These are phyloP conservation scores for Paecilomyces dactylethromorphus DNA, from an alignment of 2,329 filamentous ascomycete genomes.

Conservation along the genomic window DNA sequence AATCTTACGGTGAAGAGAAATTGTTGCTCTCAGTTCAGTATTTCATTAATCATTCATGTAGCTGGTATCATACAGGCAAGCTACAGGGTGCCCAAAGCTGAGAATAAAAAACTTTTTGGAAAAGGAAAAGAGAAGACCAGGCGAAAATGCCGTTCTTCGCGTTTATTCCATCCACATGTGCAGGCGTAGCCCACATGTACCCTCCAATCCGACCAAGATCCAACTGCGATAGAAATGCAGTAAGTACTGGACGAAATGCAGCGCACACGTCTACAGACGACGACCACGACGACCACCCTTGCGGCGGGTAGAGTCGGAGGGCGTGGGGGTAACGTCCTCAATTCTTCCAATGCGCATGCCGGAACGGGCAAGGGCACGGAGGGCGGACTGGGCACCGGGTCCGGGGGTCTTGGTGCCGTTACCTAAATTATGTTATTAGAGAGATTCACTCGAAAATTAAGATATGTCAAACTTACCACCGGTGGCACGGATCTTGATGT, in stretches of 20 bases:
- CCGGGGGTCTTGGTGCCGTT: constrained; percentile 99
- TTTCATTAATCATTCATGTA: constrained; percentile 5
- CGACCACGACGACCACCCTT: constrained; percentile 99
- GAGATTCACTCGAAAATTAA: neutral
- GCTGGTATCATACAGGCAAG: constrained; percentile 6
- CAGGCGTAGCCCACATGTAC: constrained; percentile 25
- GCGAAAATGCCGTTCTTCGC: constrained; percentile 47
- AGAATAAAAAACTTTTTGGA: constrained; percentile 22
- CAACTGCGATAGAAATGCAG: constrained; percentile 14
- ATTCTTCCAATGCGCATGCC: constrained; percentile 99
- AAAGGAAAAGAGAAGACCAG: constrained; percentile 44
- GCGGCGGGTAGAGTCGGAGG: constrained; percentile 97
- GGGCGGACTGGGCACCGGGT: constrained; percentile 96
- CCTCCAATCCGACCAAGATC: constrained; percentile 25
- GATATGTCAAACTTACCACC: constrained; percentile 60
- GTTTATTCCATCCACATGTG: constrained; percentile 45
- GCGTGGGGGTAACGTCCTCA: constrained; percentile 98
- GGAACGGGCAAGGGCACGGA: constrained; percentile 96
- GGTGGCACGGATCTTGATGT: constrained; percentile 99
- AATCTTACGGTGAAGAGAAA: neutral
- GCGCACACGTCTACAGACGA: constrained; percentile 73
- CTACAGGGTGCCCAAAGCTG: constrained; percentile 16
- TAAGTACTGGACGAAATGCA: constrained; percentile 21
- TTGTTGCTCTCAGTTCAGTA: neutral
- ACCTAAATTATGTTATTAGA: constrained; percentile 43